Evolutionary conservation across 78 protist species (phyloP).

Genomic region (Creolimax fragrantissima): DNA sequence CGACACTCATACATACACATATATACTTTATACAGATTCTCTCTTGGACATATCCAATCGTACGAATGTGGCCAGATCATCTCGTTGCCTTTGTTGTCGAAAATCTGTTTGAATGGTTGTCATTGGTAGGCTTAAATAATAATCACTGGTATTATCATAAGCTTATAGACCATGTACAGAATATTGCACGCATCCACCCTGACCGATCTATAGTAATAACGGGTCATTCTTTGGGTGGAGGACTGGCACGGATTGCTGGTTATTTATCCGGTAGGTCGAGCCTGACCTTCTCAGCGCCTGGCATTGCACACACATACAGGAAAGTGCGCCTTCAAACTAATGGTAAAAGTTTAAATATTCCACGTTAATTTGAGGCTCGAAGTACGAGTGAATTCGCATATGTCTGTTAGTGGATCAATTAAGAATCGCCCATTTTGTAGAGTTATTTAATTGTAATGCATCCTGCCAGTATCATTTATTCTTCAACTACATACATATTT

Average conservation of each 20-base stretch:
- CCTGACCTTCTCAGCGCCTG: background rate
- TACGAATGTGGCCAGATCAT: slow-evolving; percentile 13
- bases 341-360: too few relatives aligned
- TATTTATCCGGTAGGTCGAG: background rate
- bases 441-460: too few relatives aligned
- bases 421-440: too few relatives aligned
- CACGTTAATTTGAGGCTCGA: too few relatives aligned
- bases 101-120: background rate
- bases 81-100: background rate
- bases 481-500: too few relatives aligned
- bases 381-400: too few relatives aligned
- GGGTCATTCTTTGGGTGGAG: slow-evolving; percentile 13
- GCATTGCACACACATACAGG: background rate
- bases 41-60: background rate
- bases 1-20: too few relatives aligned
- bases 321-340: background rate
- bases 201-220: background rate
- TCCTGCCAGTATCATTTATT: too few relatives aligned
- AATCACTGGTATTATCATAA: background rate
- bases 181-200: background rate
- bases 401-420: too few relatives aligned
- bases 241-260: slow-evolving; percentile 1
- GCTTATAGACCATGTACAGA: background rate
- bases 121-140: background rate
- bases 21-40: too few relatives aligned